phyloP scores from a whole-genome alignment of 805 yeast species.

The Candida bentonensis region DNA sequence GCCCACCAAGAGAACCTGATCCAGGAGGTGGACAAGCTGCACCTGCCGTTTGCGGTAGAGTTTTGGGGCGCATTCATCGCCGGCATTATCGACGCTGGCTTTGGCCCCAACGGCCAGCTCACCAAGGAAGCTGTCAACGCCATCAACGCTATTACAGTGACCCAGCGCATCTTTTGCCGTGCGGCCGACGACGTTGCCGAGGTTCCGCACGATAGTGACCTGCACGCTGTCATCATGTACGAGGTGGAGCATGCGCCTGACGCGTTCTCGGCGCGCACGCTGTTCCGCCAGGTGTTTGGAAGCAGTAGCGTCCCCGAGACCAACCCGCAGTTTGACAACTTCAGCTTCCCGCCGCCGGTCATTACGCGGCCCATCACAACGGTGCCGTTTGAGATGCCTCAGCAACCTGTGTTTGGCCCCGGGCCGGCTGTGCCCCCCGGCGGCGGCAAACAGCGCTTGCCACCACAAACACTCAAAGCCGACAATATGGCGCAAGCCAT shows the following conservation, averaged over 20 bases:
- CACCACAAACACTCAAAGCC: too few relatives aligned
- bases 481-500: not conserved
- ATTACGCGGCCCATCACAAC: not conserved
- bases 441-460: not conserved
- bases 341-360: not conserved
- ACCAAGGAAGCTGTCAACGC: constrained; percentile 16
- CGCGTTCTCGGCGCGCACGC: constrained; percentile 22
- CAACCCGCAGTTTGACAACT: not conserved
- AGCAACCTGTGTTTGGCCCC: constrained; percentile 1
- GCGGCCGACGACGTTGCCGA: constrained; percentile 8
- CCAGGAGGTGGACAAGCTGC: constrained; percentile 19
- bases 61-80: constrained; percentile 25
- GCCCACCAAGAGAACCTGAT: constrained; percentile 10
- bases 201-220: constrained; percentile 4
- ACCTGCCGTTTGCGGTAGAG: constrained; percentile 23
- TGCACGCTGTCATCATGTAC: constrained; percentile 20
- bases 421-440: not conserved
- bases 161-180: constrained; percentile 17
- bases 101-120: constrained; percentile 7
- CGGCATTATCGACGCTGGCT: constrained; percentile 13
- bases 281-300: constrained; percentile 20
- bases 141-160: constrained; percentile 20
- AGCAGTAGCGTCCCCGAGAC: not conserved
- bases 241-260: constrained; percentile 23
- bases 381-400: not conserved